These are phyloP conservation scores for Poronia punctata DNA, from an alignment of 495 filamentous ascomycete genomes.

Conservation along the genomic window DNA sequence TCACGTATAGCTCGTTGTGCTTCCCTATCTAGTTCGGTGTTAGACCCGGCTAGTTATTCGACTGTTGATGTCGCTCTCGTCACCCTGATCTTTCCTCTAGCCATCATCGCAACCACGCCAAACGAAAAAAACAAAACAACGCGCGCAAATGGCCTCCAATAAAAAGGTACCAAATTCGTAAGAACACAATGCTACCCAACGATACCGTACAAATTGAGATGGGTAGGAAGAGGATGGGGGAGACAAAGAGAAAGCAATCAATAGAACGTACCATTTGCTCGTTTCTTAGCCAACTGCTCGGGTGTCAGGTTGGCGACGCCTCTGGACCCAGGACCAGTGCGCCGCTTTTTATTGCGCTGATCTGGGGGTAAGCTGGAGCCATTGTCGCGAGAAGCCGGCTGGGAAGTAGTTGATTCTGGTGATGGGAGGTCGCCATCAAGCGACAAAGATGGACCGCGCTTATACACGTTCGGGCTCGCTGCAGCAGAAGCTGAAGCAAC, in stretches of 20 bases:
- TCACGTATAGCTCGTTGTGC: slow-evolving; percentile 78
- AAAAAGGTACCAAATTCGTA: too few species aligned
- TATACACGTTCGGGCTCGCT: slow-evolving; percentile 1
- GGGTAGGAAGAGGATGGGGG: background rate
- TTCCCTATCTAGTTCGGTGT: slow-evolving; percentile 63
- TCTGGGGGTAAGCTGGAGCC: slow-evolving; percentile 12
- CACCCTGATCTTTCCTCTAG: too few species aligned
- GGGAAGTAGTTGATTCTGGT: slow-evolving; percentile 11
- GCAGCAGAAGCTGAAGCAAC: background rate
- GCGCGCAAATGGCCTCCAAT: background rate
- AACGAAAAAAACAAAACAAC: background rate
- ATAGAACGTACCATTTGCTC: slow-evolving; percentile 55
- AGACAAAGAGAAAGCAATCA: background rate
- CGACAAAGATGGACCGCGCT: slow-evolving; percentile 12
- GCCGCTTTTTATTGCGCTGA: slow-evolving; percentile 30
- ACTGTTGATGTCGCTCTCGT: too few species aligned
- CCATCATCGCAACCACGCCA: too few species aligned
- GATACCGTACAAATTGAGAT: background rate
- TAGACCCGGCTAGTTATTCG: too few species aligned
- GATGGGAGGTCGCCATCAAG: slow-evolving; percentile 12
- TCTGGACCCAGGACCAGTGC: slow-evolving; percentile 36
- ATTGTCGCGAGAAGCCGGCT: slow-evolving; percentile 3
- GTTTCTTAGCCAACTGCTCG: slow-evolving; percentile 66
- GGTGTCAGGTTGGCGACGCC: slow-evolving; percentile 65
- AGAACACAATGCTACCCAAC: too few species aligned